phyloP scores from a whole-genome alignment of 805 yeast genomes.

The Blastobotrys parvus region DNA sequence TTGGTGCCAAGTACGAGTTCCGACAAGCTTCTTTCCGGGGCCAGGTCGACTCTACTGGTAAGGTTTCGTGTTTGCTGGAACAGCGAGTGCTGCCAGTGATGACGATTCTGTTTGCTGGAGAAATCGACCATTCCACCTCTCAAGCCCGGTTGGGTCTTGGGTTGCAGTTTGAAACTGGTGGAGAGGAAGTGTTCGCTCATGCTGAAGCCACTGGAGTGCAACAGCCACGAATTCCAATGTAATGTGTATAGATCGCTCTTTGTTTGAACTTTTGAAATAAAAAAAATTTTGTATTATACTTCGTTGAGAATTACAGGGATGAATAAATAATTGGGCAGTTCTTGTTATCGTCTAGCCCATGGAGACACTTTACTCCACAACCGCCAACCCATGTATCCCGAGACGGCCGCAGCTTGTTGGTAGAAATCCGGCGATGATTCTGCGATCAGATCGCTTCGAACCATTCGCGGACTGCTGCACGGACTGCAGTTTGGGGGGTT shows the following conservation, averaged over 20 bases:
- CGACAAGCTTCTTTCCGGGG: slow-evolving; percentile 95
- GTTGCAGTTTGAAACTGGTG: slow-evolving; percentile 91
- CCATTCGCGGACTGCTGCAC: no score
- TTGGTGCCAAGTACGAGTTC: slow-evolving; percentile 97
- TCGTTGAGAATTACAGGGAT: no score
- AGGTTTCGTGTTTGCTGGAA: slow-evolving; percentile 84
- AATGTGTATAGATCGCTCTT: no score
- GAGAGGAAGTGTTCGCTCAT: slow-evolving; percentile 72
- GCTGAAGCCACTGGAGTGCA: slow-evolving; percentile 12
- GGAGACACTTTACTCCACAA: slow-evolving; percentile 9
- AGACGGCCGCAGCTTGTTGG: slow-evolving; percentile 16
- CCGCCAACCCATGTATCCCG: slow-evolving; percentile 19
- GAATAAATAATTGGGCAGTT: no score
- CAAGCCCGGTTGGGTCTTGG: slow-evolving; percentile 86
- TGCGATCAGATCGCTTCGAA: background rate
- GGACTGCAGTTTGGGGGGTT: no score
- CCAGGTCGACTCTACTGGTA: slow-evolving; percentile 84
- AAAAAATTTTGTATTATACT: no score
- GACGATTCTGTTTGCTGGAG: slow-evolving; percentile 81
- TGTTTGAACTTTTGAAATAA: no score
- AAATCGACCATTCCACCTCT: slow-evolving; percentile 77
- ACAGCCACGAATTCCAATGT: slow-evolving; percentile 24
- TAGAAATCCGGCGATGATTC: slow-evolving; percentile 9
- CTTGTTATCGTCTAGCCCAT: slow-evolving; percentile 1
- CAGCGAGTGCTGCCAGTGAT: slow-evolving; percentile 89